These are phyloP conservation scores for Ophiobolus disseminans DNA, from an alignment of 2,329 filamentous ascomycete species.

Conservation along the genomic window DNA sequence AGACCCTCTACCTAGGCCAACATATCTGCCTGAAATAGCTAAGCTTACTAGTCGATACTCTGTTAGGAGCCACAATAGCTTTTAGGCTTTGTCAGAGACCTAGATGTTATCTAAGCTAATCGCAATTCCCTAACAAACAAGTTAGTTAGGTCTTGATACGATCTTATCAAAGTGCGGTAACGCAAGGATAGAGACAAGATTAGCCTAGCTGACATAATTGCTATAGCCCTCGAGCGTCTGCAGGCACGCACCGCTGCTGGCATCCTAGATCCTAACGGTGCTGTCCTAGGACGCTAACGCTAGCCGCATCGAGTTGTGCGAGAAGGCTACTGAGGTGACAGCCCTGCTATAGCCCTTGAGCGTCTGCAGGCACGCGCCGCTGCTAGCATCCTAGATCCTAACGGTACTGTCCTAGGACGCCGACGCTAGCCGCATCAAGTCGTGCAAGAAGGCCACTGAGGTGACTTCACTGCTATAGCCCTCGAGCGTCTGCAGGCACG, in stretches of 20 bases:
- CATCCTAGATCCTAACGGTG: slow-evolving; percentile 19
- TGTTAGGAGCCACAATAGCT: no score
- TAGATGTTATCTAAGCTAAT: no score
- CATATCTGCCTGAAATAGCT: no score
- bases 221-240: slow-evolving; percentile 9
- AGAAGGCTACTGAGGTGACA: slow-evolving; percentile 18
- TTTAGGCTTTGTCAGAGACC: no score
- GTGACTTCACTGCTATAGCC: slow-evolving; percentile 15
- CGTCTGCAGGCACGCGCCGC: slow-evolving; percentile 10
- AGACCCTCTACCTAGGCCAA: no score
- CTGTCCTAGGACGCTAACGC: not conserved
- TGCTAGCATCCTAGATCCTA: slow-evolving; percentile 16
- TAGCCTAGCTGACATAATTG: not conserved
- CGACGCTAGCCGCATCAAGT: slow-evolving; percentile 9
- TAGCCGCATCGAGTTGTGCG: slow-evolving; percentile 1
- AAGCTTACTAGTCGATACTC: no score
- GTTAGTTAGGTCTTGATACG: no score
- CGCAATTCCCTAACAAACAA: no score
- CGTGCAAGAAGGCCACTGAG: slow-evolving; percentile 27
- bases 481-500: slow-evolving; percentile 20
- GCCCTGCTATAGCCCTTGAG: slow-evolving; percentile 21
- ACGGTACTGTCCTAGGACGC: slow-evolving; percentile 7
- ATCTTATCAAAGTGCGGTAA: no score
- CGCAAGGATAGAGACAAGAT: slow-evolving; percentile 11
- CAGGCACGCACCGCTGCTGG: slow-evolving; percentile 5